Conservation (phyloP, 2,329 filamentous ascomycete genomes). For the Diplodia corticola region DNA sequence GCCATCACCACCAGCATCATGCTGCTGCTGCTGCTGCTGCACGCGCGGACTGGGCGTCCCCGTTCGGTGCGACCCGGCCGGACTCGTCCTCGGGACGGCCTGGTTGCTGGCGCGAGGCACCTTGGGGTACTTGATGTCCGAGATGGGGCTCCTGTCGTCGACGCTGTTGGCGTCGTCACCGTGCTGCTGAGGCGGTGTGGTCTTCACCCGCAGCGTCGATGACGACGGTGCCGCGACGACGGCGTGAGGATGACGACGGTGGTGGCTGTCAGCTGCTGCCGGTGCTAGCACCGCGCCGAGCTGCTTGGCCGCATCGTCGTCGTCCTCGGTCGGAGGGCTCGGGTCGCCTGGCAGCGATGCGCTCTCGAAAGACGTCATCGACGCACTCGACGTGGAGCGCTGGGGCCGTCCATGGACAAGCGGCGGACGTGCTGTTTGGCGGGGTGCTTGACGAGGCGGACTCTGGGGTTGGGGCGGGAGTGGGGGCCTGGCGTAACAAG, state of each 20-base stretch:
- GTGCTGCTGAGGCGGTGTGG: background rate
- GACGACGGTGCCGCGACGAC: slow-evolving; percentile 32
- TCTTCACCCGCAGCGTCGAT: background rate
- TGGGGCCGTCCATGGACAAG: background rate
- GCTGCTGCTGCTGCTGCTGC: slow-evolving; percentile 3
- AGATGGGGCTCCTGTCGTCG: slow-evolving; percentile 31
- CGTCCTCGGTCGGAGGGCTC: slow-evolving; percentile 48
- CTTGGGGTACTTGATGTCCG: slow-evolving; percentile 49
- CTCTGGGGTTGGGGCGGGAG: slow-evolving; percentile 31
- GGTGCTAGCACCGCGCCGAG: background rate
- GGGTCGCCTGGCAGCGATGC: slow-evolving; percentile 40
- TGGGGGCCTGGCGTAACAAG: slow-evolving; percentile 26
- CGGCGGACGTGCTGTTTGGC: background rate
- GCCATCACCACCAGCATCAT: background rate
- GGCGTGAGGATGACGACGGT: slow-evolving; percentile 44
- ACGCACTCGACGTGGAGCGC: slow-evolving; percentile 27
- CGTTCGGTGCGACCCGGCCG: background rate
- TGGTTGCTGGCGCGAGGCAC: slow-evolving; percentile 50
- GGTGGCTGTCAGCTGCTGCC: slow-evolving; percentile 21
- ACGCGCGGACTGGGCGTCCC: slow-evolving; percentile 7
- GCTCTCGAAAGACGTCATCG: slow-evolving; percentile 50
- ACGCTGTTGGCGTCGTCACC: background rate
- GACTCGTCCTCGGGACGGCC: slow-evolving; percentile 40
- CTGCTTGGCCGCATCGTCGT: slow-evolving; percentile 30
- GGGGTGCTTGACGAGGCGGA: background rate